Evolutionary conservation across 108 stramenopile genomes (phyloP), one percentile per base, ranked within the genome.

Genomic region (Nannochloropsis granulata): DNA sequence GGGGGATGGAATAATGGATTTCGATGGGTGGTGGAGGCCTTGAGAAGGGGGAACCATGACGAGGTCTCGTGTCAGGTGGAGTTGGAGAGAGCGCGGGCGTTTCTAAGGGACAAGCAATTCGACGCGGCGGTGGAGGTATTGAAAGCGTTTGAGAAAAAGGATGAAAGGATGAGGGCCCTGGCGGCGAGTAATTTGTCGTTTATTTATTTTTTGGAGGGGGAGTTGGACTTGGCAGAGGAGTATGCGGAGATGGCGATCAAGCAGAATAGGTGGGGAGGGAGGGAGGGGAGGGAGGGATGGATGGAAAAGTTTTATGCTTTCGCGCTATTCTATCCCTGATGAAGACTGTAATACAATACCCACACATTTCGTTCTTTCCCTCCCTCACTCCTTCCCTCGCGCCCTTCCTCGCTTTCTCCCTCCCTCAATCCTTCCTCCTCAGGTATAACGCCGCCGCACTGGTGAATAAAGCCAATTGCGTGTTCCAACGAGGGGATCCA

Each of bases 381-480:
- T 3, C 10, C 56, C n/a, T 71, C 56, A 10, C 56, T 16, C 16
- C 45, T 46, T 46, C 45, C 45, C 45, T 16, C 0, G 45, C 14
- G 14, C 45, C 45, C 16, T 13, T 0, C 13, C 45, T 16, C 45
- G 45, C 45, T 0, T 46, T 46, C 45, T 46, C 45, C 14, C 16
- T 46, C 45, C 16, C 45, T 71, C 1, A 34, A 3, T 34, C 34
- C 34, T 71, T n/a, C 56, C n/a, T n/a, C 21, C 56, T 71, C n/a
- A 71, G 56, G 21, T 96, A 94, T 89, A 95, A 95, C 85, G 93
- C 94, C 24, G 93, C 92, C 23, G 95, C 95, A 12, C 92, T 96
- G 44, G 95, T 96, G 21, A 96, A 95, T 92, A 95, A 94, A 84
- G 95, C 93, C 19, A 95, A 95, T 87, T 94, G 95, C 88, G 85